Conservation (phyloP, 257 asterid species). For the Prunella vulgaris region DNA sequence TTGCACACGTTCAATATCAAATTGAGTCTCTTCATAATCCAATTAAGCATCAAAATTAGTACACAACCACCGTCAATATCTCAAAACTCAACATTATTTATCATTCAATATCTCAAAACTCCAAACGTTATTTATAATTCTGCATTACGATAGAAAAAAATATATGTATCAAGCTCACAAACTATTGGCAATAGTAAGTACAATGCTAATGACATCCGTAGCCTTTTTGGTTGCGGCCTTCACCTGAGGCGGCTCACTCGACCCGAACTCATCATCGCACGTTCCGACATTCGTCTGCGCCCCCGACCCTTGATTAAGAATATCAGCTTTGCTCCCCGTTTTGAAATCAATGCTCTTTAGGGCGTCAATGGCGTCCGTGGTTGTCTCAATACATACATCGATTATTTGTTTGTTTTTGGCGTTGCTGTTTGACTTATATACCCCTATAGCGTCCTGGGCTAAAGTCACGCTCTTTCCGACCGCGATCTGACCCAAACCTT, state of each 20-base stretch:
- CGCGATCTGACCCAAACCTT: background rate
- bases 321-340: background rate
- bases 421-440: background rate
- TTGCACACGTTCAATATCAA: too few relatives aligned
- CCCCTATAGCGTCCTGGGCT: background rate
- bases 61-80: too few relatives aligned
- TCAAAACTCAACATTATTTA: too few relatives aligned
- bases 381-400: constrained; percentile 21
- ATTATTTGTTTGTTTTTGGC: background rate
- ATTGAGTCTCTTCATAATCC: too few relatives aligned
- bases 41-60: too few relatives aligned
- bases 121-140: too few relatives aligned
- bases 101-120: too few relatives aligned
- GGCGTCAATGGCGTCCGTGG: background rate
- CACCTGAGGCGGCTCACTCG: constrained; percentile 23
- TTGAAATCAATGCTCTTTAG: background rate
- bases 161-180: background rate
- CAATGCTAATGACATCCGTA: background rate
- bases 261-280: constrained; percentile 28
- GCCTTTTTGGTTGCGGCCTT: constrained; percentile 5
- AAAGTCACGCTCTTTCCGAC: constrained; percentile 1
- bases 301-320: constrained; percentile 15
- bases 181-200: constrained; percentile 15
- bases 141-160: too few relatives aligned
- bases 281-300: constrained; percentile 22